Evolutionary conservation across 441 rosid genomes (phyloP).

Genomic region (Macaranga tanarius): DNA sequence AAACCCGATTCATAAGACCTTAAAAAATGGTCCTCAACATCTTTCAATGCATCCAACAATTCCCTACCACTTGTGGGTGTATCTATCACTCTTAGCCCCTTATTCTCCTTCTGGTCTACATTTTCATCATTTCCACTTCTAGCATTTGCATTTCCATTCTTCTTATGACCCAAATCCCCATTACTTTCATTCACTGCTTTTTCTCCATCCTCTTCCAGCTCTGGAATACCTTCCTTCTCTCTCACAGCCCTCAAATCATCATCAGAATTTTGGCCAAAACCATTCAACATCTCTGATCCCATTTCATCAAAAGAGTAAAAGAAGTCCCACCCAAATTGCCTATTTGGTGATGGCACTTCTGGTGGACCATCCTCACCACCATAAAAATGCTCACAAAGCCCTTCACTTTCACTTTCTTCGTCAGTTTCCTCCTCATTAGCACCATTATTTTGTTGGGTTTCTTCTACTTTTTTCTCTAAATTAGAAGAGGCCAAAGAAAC

Average conservation of each 20-base stretch:
- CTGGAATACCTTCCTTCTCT: constrained; percentile 52
- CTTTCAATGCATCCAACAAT: constrained; percentile 52
- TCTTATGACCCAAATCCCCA: constrained; percentile 21
- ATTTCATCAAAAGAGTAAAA: constrained; percentile 45
- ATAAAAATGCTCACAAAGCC: constrained; percentile 41
- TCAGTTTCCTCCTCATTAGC: constrained; percentile 7
- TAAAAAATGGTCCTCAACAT: constrained; percentile 51
- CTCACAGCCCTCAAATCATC: constrained; percentile 43
- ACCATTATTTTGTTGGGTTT: constrained; percentile 3
- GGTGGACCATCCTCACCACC: constrained; percentile 33
- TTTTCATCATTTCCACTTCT: constrained; percentile 20
- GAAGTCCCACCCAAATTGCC: constrained; percentile 51
- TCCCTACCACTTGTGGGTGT: constrained; percentile 41
- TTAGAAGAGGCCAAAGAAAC: neutral
- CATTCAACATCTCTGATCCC: constrained; percentile 32
- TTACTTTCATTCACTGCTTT: constrained; percentile 22
- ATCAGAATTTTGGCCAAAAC: constrained; percentile 29
- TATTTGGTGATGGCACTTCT: constrained; percentile 29
- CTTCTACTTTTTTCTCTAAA: constrained; percentile 11
- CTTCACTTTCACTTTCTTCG: constrained; percentile 27
- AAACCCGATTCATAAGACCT: constrained; percentile 57
- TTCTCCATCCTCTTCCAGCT: constrained; percentile 49
- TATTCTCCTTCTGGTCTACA: constrained; percentile 23
- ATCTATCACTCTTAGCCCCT: constrained; percentile 33
- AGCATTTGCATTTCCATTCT: constrained; percentile 22